These are phyloP conservation scores for Metschnikowia sp. DNA, from an alignment of 805 yeast genomes.

Conservation along the genomic window DNA sequence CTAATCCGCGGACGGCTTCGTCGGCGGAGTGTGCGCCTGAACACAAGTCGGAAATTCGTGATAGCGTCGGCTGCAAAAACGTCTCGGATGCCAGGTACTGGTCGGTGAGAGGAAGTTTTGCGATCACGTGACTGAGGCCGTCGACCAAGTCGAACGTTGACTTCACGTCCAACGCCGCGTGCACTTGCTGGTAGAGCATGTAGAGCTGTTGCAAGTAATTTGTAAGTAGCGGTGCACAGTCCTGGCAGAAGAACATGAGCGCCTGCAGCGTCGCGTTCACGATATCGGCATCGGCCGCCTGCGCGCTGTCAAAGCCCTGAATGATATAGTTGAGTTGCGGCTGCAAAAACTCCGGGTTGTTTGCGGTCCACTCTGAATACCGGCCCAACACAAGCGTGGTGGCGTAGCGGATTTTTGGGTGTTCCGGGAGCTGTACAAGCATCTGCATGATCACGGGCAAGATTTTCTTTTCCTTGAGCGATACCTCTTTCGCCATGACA, in stretches of 20 bases:
- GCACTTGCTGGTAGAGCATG: constrained; percentile 59
- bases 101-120: constrained; percentile 52
- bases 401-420: constrained; percentile 84
- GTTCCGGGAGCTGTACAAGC: constrained; percentile 72
- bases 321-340: constrained; percentile 82
- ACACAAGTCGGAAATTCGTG: constrained; percentile 34
- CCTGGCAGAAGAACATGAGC: constrained; percentile 89
- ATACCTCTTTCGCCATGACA: constrained; percentile 91
- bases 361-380: constrained; percentile 91
- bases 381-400: constrained; percentile 93
- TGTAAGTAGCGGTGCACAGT: constrained; percentile 67
- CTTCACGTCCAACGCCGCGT: constrained; percentile 54
- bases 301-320: constrained; percentile 51
- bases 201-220: constrained; percentile 72
- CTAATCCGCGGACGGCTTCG: constrained; percentile 30
- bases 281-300: constrained; percentile 40
- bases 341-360: constrained; percentile 79
- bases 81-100: constrained; percentile 52
- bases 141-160: constrained; percentile 79
- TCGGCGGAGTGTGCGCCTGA: constrained; percentile 10
- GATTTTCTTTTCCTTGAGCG: constrained; percentile 57
- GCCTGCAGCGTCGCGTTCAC: constrained; percentile 90
- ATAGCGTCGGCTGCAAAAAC: constrained; percentile 66
- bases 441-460: constrained; percentile 75
- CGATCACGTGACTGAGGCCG: constrained; percentile 82